These are phyloP conservation scores for Alternaria arbusti DNA, from an alignment of 2,329 filamentous ascomycete species.

Conservation along the genomic window DNA sequence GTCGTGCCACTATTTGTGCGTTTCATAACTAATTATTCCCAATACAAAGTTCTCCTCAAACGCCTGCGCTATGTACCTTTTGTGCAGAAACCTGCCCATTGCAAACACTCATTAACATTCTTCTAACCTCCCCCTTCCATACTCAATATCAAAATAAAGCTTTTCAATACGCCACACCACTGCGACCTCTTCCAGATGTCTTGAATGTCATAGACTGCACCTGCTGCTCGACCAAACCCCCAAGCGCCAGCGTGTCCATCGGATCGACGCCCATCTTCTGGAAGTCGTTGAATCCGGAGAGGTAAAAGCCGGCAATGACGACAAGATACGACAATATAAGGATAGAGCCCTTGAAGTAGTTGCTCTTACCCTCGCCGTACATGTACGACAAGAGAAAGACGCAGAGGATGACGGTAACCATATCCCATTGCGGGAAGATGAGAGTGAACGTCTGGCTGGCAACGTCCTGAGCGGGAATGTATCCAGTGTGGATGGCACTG, in stretches of 20 bases:
- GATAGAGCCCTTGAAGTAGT: constrained; percentile 99
- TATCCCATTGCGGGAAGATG: constrained; percentile 98
- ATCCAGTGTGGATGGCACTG: constrained; percentile 74
- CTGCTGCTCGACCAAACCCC: constrained; percentile 35
- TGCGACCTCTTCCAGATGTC: constrained; percentile 33
- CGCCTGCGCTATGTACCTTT: background rate
- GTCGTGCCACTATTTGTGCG: background rate
- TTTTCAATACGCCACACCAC: constrained; percentile 36
- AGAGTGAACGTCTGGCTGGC: constrained; percentile 75
- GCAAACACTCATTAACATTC: background rate
- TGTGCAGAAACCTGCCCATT: background rate
- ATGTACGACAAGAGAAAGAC: constrained; percentile 97
- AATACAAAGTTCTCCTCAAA: background rate
- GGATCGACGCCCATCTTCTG: constrained; percentile 49
- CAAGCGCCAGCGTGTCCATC: constrained; percentile 44
- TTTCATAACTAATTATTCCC: background rate
- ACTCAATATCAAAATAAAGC: background rate
- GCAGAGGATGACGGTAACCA: constrained; percentile 95
- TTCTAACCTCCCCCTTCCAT: background rate
- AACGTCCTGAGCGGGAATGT: constrained; percentile 61
- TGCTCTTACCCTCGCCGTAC: constrained; percentile 98
- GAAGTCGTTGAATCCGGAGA: constrained; percentile 70
- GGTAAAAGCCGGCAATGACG: constrained; percentile 89
- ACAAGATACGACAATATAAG: constrained; percentile 92
- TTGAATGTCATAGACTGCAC: constrained; percentile 45